These are phyloP conservation scores for Atkinsonella hypoxylon DNA, from an alignment of 2,329 filamentous ascomycete genomes.

Conservation along the genomic window DNA sequence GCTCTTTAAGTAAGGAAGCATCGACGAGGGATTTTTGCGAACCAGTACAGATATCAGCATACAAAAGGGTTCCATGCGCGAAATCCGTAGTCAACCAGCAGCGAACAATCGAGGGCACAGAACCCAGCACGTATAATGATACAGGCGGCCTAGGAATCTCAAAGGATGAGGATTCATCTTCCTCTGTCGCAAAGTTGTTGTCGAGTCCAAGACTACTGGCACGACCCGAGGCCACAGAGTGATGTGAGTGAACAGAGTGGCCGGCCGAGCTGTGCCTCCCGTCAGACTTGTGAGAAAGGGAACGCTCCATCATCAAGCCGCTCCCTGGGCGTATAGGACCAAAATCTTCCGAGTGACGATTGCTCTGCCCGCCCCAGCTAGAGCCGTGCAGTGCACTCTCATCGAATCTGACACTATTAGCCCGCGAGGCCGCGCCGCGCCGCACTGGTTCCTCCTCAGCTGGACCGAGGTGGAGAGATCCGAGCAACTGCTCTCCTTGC, in stretches of 20 bases:
- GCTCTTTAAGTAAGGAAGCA: constrained; percentile 57
- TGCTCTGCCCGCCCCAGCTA: constrained; percentile 66
- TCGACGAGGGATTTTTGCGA: constrained; percentile 82
- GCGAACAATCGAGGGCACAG: constrained; percentile 85
- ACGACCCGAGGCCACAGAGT: constrained; percentile 64
- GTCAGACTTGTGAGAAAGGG: constrained; percentile 90
- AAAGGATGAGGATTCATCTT: constrained; percentile 55
- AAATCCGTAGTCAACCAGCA: constrained; percentile 92
- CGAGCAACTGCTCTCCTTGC: constrained; percentile 67
- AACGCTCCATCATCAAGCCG: constrained; percentile 81
- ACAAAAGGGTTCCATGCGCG: constrained; percentile 77
- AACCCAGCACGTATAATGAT: constrained; percentile 72
- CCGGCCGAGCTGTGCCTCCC: constrained; percentile 90
- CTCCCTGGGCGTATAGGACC: constrained; percentile 66
- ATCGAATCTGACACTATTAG: constrained; percentile 95
- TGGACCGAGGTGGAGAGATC: constrained; percentile 67
- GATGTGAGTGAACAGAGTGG: constrained; percentile 56
- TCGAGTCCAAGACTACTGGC: constrained; percentile 85
- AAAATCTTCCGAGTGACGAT: constrained; percentile 74
- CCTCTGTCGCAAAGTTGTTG: constrained; percentile 49
- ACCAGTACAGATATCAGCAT: constrained; percentile 85
- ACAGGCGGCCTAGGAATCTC: constrained; percentile 67
- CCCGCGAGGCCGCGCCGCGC: constrained; percentile 76
- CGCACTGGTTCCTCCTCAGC: constrained; percentile 77
- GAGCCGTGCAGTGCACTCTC: constrained; percentile 86